Evolutionary conservation across 306 rosid species (phyloP).

Genomic region (Fragaria ananassa): DNA sequence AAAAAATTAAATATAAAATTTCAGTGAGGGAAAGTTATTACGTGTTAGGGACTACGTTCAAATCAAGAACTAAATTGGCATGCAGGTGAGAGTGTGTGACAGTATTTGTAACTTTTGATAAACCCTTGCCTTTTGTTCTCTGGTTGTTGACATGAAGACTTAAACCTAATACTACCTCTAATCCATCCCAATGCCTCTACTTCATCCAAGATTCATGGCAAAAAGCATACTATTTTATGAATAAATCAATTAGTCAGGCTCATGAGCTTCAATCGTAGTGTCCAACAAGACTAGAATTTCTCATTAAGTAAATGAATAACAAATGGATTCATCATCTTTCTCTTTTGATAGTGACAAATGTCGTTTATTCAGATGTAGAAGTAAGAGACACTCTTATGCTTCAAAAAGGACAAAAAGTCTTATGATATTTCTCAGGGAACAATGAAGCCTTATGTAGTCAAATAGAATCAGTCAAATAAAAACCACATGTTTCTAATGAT

Average conservation of each 20-base stretch:
- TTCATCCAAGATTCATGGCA: neutral
- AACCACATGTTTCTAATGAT: neutral
- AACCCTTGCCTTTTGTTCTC: neutral
- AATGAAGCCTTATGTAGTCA: neutral
- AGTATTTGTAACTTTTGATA: neutral
- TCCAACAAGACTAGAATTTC: neutral
- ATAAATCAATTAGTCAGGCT: neutral
- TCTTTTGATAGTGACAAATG: neutral
- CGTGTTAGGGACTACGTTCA: no score
- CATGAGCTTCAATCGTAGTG: neutral
- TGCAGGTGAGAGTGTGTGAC: neutral
- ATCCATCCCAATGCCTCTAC: neutral
- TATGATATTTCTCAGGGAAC: neutral
- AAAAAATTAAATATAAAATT: neutral
- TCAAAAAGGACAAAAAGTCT: neutral
- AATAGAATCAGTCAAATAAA: neutral
- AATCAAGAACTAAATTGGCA: neutral
- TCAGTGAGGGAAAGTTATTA: neutral
- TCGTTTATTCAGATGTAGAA: neutral
- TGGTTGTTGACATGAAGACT: neutral
- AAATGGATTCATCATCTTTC: neutral
- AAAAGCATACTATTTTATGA: neutral
- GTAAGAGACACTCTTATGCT: neutral
- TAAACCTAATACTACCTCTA: neutral
- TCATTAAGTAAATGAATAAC: neutral